A percentile compares a stretch with the other conserved stretches of the same genome.
phyloP scores from a whole-genome alignment of 306 rosid species.

The Quercus robur region DNA sequence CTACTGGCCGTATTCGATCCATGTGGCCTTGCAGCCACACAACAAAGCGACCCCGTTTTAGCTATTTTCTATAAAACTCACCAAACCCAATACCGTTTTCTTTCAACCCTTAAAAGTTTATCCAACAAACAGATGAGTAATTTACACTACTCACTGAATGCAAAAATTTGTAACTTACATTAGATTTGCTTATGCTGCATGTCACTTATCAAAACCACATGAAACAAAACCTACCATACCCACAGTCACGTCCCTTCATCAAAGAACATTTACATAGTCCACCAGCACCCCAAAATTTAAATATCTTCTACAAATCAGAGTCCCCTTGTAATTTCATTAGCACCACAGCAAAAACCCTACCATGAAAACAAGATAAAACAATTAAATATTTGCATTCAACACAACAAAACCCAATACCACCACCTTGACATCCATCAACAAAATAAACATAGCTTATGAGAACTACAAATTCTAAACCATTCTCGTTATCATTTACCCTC shows the following conservation, averaged over 20 bases:
- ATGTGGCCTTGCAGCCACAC: conserved; percentile 99
- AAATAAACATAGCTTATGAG: not conserved
- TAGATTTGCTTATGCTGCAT: conserved; percentile 3
- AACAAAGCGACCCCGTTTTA: conserved; percentile 99
- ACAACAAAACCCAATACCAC: not conserved
- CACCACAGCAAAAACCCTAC: not conserved
- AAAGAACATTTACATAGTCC: not conserved
- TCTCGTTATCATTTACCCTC: not conserved
- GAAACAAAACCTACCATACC: not conserved
- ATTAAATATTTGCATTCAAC: not conserved
- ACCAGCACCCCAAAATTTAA: not conserved
- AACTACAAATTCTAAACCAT: not conserved
- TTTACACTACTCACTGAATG: conserved; percentile 3
- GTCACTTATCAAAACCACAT: not conserved
- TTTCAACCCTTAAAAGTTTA: conserved; percentile 25
- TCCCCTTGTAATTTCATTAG: conserved; percentile 1
- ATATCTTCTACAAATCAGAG: conserved; percentile 1
- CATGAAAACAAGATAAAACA: not conserved
- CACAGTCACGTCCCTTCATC: no score
- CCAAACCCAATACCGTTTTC: conserved; percentile 22
- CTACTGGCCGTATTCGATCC: conserved; percentile 78
- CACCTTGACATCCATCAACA: not conserved
- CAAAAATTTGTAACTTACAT: not conserved
- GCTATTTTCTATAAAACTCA: conserved; percentile 61
- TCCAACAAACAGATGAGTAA: conserved; percentile 12